Base-by-base conservation (phyloP, 2,329 filamentous ascomycete genomes). In the Hansfordia pulvinata region DNA sequence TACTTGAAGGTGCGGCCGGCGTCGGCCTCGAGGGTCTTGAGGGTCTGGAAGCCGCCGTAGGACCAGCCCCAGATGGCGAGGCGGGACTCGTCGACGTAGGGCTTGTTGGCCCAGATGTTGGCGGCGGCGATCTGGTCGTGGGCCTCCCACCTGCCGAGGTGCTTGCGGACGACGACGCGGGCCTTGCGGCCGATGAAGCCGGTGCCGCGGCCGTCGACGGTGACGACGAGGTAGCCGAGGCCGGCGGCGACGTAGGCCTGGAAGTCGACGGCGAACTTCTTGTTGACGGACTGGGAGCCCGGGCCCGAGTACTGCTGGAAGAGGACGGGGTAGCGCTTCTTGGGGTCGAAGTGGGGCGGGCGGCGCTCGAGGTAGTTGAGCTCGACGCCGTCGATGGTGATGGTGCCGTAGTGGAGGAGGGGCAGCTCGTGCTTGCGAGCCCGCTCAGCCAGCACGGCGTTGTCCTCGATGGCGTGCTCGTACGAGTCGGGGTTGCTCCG, bases 61-160 rank as follows among this genome's bases (percentile, higher is more conserved):
- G 83, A 93, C 90, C 90, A 98, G 25, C 90, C 90, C 90, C 90
- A 98, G 46, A 98, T 93, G 12, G 85, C 86, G 39, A 98, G 71
- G 29, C 81, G 73, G 6, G 72, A 64, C 15, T 69, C 61, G 48
- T 98, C 92, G 10, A 94, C 76, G 50, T 98, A 96, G 10, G 67
- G 54, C 47, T 84, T 88, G 19, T 61, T 58, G 0, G 79, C 77
- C 76, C 84, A 96, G 37, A 79, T 71, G 52, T 86, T 80, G 4
- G 82, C 90, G 1, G 85, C 80, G 15, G 76, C 80, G 38, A 98
- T 96, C 51, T 98, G 90, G 50, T 96, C 90, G 20, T 72, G 64
- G 1, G 88, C 72, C 58, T 98, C 90, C 46, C 76, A 83, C 41
- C 80, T 61, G 11, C 90, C 90, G 17, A 98, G 68, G 36, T 92